A percentile compares a stretch with the other conserved stretches of the same genome.
These are phyloP conservation scores for Stephania cephalantha DNA, from an alignment of 164 flowering plant species.

Conservation along the genomic window DNA sequence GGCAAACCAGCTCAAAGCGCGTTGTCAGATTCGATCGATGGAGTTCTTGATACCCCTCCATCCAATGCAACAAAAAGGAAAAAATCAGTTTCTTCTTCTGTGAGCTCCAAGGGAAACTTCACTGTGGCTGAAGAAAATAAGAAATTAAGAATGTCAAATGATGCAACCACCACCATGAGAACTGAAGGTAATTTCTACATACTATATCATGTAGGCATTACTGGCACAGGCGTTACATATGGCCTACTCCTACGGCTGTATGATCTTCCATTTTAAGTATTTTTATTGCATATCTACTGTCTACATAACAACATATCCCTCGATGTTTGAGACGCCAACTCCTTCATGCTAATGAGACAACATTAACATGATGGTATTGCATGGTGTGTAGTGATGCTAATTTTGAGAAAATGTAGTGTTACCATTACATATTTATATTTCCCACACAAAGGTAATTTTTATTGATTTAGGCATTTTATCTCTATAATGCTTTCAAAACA, in stretches of 20 bases:
- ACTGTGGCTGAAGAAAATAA: slow-evolving; percentile 13
- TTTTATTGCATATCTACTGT: background rate
- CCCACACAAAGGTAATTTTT: background rate
- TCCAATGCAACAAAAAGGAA: slow-evolving; percentile 9
- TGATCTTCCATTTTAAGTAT: background rate
- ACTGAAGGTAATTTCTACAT: slow-evolving; percentile 12
- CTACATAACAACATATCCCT: background rate
- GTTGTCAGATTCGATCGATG: background rate
- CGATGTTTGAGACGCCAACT: background rate
- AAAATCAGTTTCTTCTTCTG: slow-evolving; percentile 12
- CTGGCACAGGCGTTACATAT: background rate
- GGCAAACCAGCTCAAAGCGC: slow-evolving; percentile 6
- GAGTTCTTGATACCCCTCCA: background rate
- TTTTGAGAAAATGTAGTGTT: background rate
- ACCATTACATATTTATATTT: background rate
- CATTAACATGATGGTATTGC: background rate
- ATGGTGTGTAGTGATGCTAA: background rate
- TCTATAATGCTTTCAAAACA: background rate
- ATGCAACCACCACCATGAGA: background rate
- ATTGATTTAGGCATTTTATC: background rate
- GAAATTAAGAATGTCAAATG: slow-evolving; percentile 11
- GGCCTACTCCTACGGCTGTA: background rate
- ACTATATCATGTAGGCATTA: background rate
- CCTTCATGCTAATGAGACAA: background rate
- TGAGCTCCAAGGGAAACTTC: slow-evolving; percentile 6